phyloP scores from a whole-genome alignment of 345 rosid species.

The Brassica incana region DNA sequence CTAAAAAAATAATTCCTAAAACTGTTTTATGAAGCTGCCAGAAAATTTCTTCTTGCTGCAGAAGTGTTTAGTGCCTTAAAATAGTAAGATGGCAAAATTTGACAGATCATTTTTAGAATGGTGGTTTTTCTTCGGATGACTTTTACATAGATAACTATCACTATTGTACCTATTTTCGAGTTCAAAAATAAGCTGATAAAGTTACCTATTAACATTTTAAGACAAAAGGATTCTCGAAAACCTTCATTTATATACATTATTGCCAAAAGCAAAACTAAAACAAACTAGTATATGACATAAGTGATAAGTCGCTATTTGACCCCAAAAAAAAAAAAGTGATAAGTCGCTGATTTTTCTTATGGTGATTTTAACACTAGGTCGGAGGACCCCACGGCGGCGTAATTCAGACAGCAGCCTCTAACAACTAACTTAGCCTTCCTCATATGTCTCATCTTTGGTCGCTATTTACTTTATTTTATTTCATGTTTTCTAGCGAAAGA shows the following conservation, averaged over 20 bases:
- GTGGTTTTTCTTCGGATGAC: not conserved
- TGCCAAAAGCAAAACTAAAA: not conserved
- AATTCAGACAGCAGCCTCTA: conserved; percentile 39
- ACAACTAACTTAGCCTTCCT: conserved; percentile 37
- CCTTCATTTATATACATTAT: not conserved
- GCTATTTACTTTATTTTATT: not conserved
- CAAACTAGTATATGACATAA: not conserved
- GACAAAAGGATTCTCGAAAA: not conserved
- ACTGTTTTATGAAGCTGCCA: not conserved
- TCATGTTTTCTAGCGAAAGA: not conserved
- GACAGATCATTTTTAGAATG: not conserved
- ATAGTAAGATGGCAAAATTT: not conserved
- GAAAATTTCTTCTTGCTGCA: not conserved
- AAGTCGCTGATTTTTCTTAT: not conserved
- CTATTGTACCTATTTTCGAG: not conserved
- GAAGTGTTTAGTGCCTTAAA: not conserved
- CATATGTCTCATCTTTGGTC: conserved; percentile 35
- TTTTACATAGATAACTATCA: not conserved
- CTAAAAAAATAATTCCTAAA: not conserved
- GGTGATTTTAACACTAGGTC: conserved; percentile 13
- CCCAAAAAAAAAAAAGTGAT: too few relatives aligned
- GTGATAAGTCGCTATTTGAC: not conserved
- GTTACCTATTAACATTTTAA: not conserved
- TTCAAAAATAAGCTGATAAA: not conserved
- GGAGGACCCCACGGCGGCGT: conserved; percentile 42